Evolutionary conservation across 1,139 yeast species (phyloP).

Genomic region (Scheffersomyces cryptocercus): DNA sequence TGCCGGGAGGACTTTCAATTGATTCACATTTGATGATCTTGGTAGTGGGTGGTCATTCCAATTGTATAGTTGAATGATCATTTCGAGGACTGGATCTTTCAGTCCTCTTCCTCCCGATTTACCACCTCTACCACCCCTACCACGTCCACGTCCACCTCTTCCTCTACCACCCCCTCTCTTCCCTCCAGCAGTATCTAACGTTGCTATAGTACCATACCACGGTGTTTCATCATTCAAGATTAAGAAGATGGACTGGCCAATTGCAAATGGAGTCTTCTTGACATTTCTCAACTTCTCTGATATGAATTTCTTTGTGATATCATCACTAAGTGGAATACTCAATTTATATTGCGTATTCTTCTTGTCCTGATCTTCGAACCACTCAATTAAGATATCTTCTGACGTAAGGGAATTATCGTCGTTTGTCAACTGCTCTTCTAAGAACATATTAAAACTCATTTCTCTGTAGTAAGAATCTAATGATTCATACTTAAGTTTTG

Average conservation of each 20-base stretch:
- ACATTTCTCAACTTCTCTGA: slow-evolving; percentile 40
- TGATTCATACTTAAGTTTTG: slow-evolving; percentile 50
- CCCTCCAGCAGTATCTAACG: slow-evolving; percentile 35
- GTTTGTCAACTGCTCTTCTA: slow-evolving; percentile 58
- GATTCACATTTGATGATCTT: slow-evolving; percentile 32
- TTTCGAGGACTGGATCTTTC: slow-evolving; percentile 28
- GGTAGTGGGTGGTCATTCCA: slow-evolving; percentile 63
- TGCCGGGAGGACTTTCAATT: slow-evolving; percentile 57
- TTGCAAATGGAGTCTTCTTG: slow-evolving; percentile 49
- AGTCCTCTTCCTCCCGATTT: not conserved
- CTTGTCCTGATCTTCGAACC: slow-evolving; percentile 52
- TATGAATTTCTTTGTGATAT: slow-evolving; percentile 43
- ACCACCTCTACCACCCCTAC: slow-evolving; percentile 9
- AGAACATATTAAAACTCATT: slow-evolving; percentile 59
- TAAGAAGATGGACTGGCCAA: slow-evolving; percentile 49
- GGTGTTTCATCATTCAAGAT: slow-evolving; percentile 39
- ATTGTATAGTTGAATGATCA: slow-evolving; percentile 52
- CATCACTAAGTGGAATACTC: slow-evolving; percentile 37
- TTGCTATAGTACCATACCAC: slow-evolving; percentile 49
- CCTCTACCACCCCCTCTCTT: slow-evolving; percentile 32
- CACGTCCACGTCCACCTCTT: slow-evolving; percentile 23
- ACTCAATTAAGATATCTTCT: slow-evolving; percentile 44
- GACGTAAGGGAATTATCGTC: slow-evolving; percentile 36
- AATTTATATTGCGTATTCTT: slow-evolving; percentile 41
- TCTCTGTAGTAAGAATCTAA: slow-evolving; percentile 56